Percentiles rank a stretch among this genome's conserved stretches.
Conservation (phyloP, 208 protist species). For the Trypanosoma platydactyli region DNA sequence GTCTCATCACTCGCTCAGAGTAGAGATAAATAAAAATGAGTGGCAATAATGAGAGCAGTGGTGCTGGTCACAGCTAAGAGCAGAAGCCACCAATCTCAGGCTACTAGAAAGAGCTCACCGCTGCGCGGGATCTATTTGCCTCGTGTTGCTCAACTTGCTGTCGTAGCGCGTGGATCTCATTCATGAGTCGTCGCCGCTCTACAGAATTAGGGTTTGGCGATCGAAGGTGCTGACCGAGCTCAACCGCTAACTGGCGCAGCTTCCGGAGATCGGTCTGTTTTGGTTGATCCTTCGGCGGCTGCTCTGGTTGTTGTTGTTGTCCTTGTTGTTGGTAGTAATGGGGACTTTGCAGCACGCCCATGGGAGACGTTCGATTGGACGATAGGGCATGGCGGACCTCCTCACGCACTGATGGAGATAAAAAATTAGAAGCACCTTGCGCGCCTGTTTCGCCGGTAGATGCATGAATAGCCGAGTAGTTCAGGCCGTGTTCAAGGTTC, state of each 20-base stretch:
- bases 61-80: too few species aligned
- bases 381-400: constrained; percentile 17
- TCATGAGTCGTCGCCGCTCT: constrained; percentile 38
- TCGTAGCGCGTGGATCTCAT: constrained; percentile 38
- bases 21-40: too few species aligned
- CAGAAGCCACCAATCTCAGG: too few species aligned
- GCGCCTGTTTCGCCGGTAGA: neutral
- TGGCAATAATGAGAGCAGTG: too few species aligned
- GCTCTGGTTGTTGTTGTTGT: neutral
- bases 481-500: constrained; percentile 1
- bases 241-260: constrained; percentile 30
- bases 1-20: too few species aligned
- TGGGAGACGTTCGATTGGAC: neutral
- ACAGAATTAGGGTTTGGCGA: constrained; percentile 21
- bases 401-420: constrained; percentile 15
- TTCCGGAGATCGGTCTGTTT: constrained; percentile 17
- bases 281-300: neutral
- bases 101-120: neutral
- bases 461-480: constrained; percentile 21
- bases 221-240: constrained; percentile 37
- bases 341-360: neutral
- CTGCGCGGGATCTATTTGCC: neutral
- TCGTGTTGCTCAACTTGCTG: constrained; percentile 20
- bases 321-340: neutral
- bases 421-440: neutral